Base-by-base conservation (phyloP, 1,284 basidiomycete genomes). In the Malassezia slooffiae region DNA sequence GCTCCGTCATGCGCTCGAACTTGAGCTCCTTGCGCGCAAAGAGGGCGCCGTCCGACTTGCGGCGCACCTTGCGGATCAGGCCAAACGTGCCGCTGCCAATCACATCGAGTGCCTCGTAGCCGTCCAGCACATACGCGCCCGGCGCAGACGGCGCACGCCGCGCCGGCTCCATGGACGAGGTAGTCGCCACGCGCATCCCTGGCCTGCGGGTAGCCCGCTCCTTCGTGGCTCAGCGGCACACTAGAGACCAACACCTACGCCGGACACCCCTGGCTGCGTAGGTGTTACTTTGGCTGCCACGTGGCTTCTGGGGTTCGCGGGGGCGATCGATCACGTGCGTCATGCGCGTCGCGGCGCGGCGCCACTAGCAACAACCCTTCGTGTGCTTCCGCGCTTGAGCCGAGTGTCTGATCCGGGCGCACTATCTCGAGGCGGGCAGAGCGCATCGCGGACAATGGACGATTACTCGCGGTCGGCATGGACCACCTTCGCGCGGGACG, bases 41-140 rank as follows among this genome's bases (percentile, higher is more conserved):
- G 34, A 88, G 74, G 83, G 87, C 66, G 36, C 86, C 86, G 71
- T 96, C 91, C 6, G 77, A 72, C 66, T 85, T 83, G 57, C 90
- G 74, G 52, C 80, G 75, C 15, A 95, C 88, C 74, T 91, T 93
- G 52, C 86, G 80, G 58, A 96, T 95, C 55, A 91, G 83, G 2
- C 91, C 90, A 74, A 96, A 97, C 9, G 85, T 86, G n/a, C 90
- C 90, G 58, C 89, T 91, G 6, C 91, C 90, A 43, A 97, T 91
- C 50, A 91, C 76, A 57, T 89, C 86, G 37, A 90, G 75, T 4
- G 85, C 75, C 54, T 90, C 87, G 67, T 91, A 48, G 15, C 40
- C 46, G 22, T 48, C 46, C 19, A 48, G 23, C n/a, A 42, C 41
- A 26, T 43, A 28, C 5, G 41, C 40, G 6, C 20, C 36, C 17